A percentile compares a stretch with the other conserved stretches of the same genome.
Evolutionary conservation across 495 filamentous ascomycete genomes (phyloP).

Genomic region (Annulohypoxylon nitens): DNA sequence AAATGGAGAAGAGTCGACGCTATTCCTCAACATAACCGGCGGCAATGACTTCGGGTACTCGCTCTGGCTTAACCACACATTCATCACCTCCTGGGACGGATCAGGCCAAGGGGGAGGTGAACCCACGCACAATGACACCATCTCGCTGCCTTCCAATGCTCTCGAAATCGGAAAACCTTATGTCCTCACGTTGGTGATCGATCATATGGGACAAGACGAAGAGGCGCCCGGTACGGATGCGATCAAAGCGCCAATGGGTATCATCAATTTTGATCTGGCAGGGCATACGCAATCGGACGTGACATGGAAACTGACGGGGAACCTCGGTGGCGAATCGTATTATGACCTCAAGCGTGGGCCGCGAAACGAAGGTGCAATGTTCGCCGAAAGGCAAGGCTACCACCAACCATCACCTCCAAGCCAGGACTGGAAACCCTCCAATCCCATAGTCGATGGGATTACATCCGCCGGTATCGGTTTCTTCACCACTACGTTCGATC

Average conservation of each 20-base stretch:
- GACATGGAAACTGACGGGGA: slow-evolving; percentile 82
- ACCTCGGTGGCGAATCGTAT: slow-evolving; percentile 80
- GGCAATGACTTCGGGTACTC: slow-evolving; percentile 70
- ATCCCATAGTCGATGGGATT: slow-evolving; percentile 66
- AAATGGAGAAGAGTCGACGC: slow-evolving; percentile 67
- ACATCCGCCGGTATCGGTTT: slow-evolving; percentile 69
- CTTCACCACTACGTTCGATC: slow-evolving; percentile 69
- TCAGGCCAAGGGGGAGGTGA: slow-evolving; percentile 49
- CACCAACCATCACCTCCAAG: slow-evolving; percentile 72
- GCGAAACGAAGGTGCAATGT: slow-evolving; percentile 80
- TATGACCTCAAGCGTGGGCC: slow-evolving; percentile 74
- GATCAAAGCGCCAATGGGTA: slow-evolving; percentile 79
- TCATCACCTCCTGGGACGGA: slow-evolving; percentile 70
- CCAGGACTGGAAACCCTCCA: slow-evolving; percentile 56
- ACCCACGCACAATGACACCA: slow-evolving; percentile 66
- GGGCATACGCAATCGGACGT: slow-evolving; percentile 57
- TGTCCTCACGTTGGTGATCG: slow-evolving; percentile 76
- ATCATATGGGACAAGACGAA: slow-evolving; percentile 78
- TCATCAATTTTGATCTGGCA: slow-evolving; percentile 69
- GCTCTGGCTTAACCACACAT: slow-evolving; percentile 68
- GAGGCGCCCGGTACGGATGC: slow-evolving; percentile 69
- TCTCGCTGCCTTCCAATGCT: slow-evolving; percentile 60
- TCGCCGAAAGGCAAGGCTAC: slow-evolving; percentile 75
- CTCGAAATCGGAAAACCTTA: slow-evolving; percentile 66
- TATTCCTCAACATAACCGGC: slow-evolving; percentile 71